These are phyloP conservation scores for Suillus hirtellus DNA, from an alignment of 768 basidiomycete species.

Conservation along the genomic window DNA sequence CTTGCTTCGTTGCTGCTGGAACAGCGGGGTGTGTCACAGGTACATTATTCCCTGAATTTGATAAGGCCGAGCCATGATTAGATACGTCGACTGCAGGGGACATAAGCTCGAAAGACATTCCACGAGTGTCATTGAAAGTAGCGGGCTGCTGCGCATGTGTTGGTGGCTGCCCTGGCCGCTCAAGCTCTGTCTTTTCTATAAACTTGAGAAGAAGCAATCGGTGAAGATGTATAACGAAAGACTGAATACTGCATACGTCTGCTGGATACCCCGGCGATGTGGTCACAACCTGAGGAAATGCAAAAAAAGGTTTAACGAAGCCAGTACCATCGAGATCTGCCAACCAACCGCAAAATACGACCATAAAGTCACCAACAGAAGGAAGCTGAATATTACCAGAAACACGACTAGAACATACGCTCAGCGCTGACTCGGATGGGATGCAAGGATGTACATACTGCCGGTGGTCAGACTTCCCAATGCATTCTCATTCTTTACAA, in stretches of 20 bases:
- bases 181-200: constrained; percentile 19
- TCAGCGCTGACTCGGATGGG: background rate
- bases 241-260: constrained; percentile 47
- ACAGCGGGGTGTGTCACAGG: constrained; percentile 11
- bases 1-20: constrained; percentile 18
- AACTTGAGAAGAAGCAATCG: constrained; percentile 19
- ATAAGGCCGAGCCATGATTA: constrained; percentile 23
- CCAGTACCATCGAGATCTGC: background rate
- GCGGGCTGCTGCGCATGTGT: constrained; percentile 18
- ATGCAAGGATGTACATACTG: constrained; percentile 52
- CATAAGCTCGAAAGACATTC: constrained; percentile 30
- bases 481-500: constrained; percentile 45
- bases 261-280: constrained; percentile 70
- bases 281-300: constrained; percentile 50
- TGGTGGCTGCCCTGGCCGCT: constrained; percentile 19
- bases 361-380: constrained; percentile 78
- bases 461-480: constrained; percentile 55
- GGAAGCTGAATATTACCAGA: constrained; percentile 58
- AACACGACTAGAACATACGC: constrained; percentile 53
- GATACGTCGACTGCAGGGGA: constrained; percentile 18
- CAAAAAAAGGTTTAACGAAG: background rate
- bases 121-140: constrained; percentile 26
- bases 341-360: constrained; percentile 67
- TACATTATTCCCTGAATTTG: constrained; percentile 23
- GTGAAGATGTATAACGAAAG: constrained; percentile 11